These are phyloP conservation scores for Tilletia caries DNA, from an alignment of 1,284 basidiomycete species.

Conservation along the genomic window DNA sequence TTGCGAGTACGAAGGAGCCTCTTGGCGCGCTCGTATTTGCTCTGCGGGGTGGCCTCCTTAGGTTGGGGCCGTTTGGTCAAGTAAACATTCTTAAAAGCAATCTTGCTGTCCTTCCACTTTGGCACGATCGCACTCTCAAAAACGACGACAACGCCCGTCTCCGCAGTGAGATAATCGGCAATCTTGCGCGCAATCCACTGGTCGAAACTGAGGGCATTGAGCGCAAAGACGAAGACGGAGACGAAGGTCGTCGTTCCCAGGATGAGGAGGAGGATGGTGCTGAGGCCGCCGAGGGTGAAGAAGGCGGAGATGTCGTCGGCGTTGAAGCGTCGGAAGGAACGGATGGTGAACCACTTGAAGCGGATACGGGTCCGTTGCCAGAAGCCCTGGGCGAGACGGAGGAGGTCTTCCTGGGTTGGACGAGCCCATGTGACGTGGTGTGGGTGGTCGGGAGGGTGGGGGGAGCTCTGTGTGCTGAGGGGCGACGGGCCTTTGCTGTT, in stretches of 20 bases:
- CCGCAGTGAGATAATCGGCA: conserved; percentile 85
- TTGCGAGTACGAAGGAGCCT: conserved; percentile 8
- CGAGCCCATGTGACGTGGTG: conserved; percentile 18
- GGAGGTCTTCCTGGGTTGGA: conserved; percentile 63
- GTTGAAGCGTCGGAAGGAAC: conserved; percentile 90
- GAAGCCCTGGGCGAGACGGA: conserved; percentile 78
- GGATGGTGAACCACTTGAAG: conserved; percentile 97
- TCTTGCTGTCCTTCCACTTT: conserved; percentile 90
- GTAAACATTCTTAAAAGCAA: conserved; percentile 95
- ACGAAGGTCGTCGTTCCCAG: conserved; percentile 98
- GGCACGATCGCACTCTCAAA: conserved; percentile 98
- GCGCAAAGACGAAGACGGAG: conserved; percentile 81
- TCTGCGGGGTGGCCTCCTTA: not conserved
- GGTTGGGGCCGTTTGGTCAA: conserved; percentile 54
- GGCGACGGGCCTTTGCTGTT: not conserved
- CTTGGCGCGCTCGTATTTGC: conserved; percentile 13
- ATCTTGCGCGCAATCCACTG: conserved; percentile 82
- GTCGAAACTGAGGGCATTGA: conserved; percentile 87
- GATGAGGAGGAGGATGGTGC: conserved; percentile 87
- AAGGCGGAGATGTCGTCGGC: conserved; percentile 96
- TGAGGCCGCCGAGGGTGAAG: conserved; percentile 73
- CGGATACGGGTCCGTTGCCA: conserved; percentile 85
- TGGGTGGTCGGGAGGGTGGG: conserved; percentile 7
- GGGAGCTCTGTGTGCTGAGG: not conserved
- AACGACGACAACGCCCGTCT: conserved; percentile 89